These are phyloP conservation scores for Rhododendron vialii DNA, from an alignment of 148 eudicot species.

Conservation along the genomic window DNA sequence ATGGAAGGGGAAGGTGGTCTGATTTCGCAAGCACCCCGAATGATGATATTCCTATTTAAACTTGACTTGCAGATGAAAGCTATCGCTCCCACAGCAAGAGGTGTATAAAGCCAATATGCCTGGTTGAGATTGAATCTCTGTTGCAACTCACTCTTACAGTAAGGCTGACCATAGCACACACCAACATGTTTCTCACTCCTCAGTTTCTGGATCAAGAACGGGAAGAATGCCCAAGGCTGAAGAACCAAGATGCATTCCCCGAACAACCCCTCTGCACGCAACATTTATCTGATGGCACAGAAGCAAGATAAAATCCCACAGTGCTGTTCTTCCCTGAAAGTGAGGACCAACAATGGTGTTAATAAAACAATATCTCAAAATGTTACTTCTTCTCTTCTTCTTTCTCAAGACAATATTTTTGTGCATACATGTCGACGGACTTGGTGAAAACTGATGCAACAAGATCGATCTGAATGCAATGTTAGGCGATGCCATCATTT, in stretches of 20 bases:
- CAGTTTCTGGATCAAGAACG: conserved; percentile 63
- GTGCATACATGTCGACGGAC: neutral
- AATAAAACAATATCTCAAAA: neutral
- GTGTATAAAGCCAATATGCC: neutral
- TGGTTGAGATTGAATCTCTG: neutral
- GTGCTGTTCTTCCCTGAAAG: conserved; percentile 88
- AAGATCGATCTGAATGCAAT: neutral
- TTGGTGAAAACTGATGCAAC: neutral
- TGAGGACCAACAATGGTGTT: conserved; percentile 8
- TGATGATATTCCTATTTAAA: neutral
- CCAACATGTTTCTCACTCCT: conserved; percentile 28
- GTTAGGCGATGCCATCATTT: neutral
- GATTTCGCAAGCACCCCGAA: neutral
- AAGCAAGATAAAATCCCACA: conserved; percentile 91
- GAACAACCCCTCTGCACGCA: conserved; percentile 62
- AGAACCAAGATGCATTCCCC: conserved; percentile 89
- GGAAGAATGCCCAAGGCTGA: conserved; percentile 78
- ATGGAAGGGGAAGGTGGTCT: neutral
- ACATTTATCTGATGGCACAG: conserved; percentile 69
- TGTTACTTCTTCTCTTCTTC: neutral
- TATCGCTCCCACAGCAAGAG: neutral
- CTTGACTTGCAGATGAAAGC: neutral
- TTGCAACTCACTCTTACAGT: neutral
- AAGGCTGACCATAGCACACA: neutral
- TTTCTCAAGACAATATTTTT: neutral